Conservation (phyloP, 1,139 yeast species). For the Yamadazyma dushanensis region DNA sequence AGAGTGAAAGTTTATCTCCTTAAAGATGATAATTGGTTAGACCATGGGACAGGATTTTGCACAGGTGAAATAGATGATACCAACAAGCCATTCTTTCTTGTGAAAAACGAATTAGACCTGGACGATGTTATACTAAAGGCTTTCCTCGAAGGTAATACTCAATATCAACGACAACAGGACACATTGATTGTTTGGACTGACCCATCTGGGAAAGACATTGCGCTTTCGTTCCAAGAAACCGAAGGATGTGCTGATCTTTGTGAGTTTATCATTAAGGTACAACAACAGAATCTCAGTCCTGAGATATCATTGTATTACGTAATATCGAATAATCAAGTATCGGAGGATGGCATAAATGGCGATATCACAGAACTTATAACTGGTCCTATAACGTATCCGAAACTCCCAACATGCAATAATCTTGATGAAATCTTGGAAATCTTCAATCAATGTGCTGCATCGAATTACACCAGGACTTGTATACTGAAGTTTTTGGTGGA, state of each 20-base stretch:
- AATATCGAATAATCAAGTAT: conserved; percentile 40
- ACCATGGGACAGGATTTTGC: conserved; percentile 91
- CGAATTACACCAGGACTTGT: conserved; percentile 54
- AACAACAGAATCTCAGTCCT: conserved; percentile 58
- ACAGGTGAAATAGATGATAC: conserved; percentile 59
- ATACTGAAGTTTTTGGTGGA: conserved; percentile 53
- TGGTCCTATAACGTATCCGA: conserved; percentile 76
- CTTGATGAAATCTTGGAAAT: conserved; percentile 52
- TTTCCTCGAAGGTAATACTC: conserved; percentile 68
- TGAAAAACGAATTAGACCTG: conserved; percentile 67
- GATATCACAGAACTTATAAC: conserved; percentile 77
- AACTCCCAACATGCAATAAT: conserved; percentile 46
- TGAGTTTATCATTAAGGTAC: conserved; percentile 73
- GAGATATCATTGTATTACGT: conserved; percentile 75
- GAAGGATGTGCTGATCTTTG: conserved; percentile 86
- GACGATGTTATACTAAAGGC: conserved; percentile 64
- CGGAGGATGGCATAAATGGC: conserved; percentile 23
- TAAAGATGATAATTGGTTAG: conserved; percentile 84
- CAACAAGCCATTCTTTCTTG: conserved; percentile 62
- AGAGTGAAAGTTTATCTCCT: conserved; percentile 87
- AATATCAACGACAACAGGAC: conserved; percentile 92
- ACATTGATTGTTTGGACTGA: conserved; percentile 96
- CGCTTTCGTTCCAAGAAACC: conserved; percentile 88
- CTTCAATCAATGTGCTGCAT: conserved; percentile 57
- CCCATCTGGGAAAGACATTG: conserved; percentile 72